A percentile compares a stretch with the other conserved stretches of the same genome.
Conservation (phyloP, 345 rosid species). For the Citrus glauca region DNA sequence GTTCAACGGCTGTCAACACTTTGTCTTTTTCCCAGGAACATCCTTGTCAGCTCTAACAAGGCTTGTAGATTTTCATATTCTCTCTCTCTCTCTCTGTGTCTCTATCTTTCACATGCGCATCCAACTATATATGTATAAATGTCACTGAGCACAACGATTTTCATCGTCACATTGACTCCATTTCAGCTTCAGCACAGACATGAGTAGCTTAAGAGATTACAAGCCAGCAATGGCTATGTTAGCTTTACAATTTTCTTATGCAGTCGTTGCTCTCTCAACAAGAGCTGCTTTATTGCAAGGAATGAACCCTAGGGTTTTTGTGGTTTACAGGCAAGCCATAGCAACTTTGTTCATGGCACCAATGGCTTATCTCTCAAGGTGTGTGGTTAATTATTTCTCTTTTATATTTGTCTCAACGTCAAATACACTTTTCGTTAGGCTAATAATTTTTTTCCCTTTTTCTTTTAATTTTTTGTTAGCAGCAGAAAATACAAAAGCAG, state of each 20-base stretch:
- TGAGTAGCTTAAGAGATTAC: slow-evolving; percentile 23
- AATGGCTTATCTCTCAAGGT: slow-evolving; percentile 31
- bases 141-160: background rate
- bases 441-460: background rate
- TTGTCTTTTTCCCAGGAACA: background rate
- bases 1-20: background rate
- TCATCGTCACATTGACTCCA: background rate
- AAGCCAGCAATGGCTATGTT: slow-evolving; percentile 38
- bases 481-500: slow-evolving; percentile 17
- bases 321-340: slow-evolving; percentile 38
- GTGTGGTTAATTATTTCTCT: too few species aligned
- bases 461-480: background rate
- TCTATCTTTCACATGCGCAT: background rate
- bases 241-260: slow-evolving; percentile 30
- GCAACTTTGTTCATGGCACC: slow-evolving; percentile 38
- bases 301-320: slow-evolving; percentile 37
- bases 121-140: background rate
- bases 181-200: background rate
- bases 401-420: background rate
- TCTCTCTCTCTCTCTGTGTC: background rate
- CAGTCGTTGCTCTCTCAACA: slow-evolving; percentile 23
- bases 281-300: slow-evolving; percentile 42
- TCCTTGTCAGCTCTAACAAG: background rate
- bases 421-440: too few species aligned
- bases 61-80: background rate